These are phyloP conservation scores for Lonicera japonica DNA, from an alignment of 129 eudicot species.

Conservation along the genomic window DNA sequence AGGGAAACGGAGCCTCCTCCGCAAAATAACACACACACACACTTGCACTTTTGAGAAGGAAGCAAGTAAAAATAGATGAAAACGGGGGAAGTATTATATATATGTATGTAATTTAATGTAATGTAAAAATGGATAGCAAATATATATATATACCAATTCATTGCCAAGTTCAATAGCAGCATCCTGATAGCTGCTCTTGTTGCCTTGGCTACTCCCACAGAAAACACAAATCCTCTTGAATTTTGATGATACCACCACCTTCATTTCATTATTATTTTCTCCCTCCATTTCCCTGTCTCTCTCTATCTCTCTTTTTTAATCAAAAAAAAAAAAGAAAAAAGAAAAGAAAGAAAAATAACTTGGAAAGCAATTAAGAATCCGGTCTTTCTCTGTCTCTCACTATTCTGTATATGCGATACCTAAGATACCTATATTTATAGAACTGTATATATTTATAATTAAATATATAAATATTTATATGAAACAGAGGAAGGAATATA, in stretches of 20 bases:
- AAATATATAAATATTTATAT: too few species aligned
- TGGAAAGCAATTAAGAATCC: neutral
- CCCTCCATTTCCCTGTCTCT: conserved; percentile 8
- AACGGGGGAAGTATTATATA: neutral
- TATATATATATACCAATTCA: conserved; percentile 91
- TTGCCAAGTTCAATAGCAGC: conserved; percentile 91
- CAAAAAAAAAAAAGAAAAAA: too few species aligned
- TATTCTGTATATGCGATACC: too few species aligned
- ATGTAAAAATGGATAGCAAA: too few species aligned
- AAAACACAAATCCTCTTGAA: conserved; percentile 91
- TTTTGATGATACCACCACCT: conserved; percentile 48
- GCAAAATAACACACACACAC: neutral
- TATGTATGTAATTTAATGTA: too few species aligned
- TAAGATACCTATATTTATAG: conserved; percentile 4
- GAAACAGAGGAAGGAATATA: conserved; percentile 1
- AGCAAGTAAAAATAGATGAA: neutral
- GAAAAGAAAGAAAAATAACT: conserved; percentile 8
- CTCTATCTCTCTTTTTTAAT: neutral
- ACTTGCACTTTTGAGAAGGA: neutral
- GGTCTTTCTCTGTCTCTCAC: too few species aligned
- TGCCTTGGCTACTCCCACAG: conserved; percentile 96
- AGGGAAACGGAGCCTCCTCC: neutral
- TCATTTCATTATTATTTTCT: conserved; percentile 35
- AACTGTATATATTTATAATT: neutral
- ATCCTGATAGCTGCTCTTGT: conserved; percentile 82